Evolutionary conservation across 2,329 filamentous ascomycete species (phyloP), one percentile per base, ranked within the genome.

Genomic region (Parafenestella ontariensis): DNA sequence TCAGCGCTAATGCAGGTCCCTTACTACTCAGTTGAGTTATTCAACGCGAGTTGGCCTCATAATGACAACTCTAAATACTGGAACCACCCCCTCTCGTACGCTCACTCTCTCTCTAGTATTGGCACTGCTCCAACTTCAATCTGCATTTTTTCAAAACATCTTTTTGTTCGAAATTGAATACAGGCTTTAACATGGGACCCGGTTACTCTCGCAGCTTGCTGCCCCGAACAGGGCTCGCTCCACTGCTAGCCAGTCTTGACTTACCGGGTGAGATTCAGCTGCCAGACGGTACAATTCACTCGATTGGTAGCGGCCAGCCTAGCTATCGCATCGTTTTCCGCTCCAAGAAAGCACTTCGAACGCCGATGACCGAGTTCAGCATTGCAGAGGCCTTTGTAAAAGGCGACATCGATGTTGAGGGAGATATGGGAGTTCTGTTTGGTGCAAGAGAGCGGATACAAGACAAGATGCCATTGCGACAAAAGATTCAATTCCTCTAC

Each of bases 361-460:
- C 50, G 17, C 50, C 50, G 31, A 53, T 53, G 43, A 53, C 50
- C 28, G 50, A 53, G 28, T 39, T 42, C 17, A 47, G 44, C 39
- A 53, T 53, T 34, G 44, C 50, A 34, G 50, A 53, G 29, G 50
- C 50, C 23, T 53, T 47, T 53, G 44, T 53, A 39, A 53, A 29
- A 48, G 50, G 50, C 24, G 43, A 43, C 13, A 53, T 53, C 21
- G 50, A 48, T 31, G 37, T 53, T 13, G 50, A 53, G 5, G 50
- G 50, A 41, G 43, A 53, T 36, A 47, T 53, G 2, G 39, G 21
- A 33, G 36, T 42, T 36, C 44, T 53, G 10, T 53, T 53, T 44
- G 44, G 37, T 31, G 50, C 44, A 28, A 53, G 50, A 48, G 44
- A 43, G 37, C 50, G 28, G n/a, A n/a, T 53, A 20, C 34, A 44